Conservation (phyloP, 345 rosid genomes). For the Raphanus raphanistrum region DNA sequence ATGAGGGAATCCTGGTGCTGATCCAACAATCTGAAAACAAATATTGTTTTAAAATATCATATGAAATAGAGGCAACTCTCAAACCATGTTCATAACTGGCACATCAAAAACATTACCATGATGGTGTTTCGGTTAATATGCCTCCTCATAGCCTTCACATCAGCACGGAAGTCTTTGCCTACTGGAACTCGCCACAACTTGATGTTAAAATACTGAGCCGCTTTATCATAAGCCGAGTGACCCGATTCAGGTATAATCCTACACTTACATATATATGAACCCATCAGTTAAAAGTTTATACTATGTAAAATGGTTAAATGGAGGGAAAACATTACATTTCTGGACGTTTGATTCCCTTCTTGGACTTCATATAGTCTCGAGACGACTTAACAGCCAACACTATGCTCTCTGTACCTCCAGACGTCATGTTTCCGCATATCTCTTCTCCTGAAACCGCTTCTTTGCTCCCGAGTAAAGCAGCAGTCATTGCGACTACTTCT, state of each 20-base stretch:
- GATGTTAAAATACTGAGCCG: constrained; percentile 92
- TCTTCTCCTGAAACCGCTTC: constrained; percentile 75
- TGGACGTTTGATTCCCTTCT: constrained; percentile 74
- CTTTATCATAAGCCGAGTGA: constrained; percentile 97
- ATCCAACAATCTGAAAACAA: constrained; percentile 84
- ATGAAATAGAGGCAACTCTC: not conserved
- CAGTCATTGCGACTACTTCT: constrained; percentile 98
- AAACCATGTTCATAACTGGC: too few relatives aligned
- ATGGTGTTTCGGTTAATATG: constrained; percentile 76
- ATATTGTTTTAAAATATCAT: constrained; percentile 18
- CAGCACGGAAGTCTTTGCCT: constrained; percentile 75
- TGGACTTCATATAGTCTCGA: constrained; percentile 88
- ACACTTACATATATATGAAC: not conserved
- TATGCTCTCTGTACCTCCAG: constrained; percentile 98
- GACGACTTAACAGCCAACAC: constrained; percentile 89
- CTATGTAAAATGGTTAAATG: not conserved
- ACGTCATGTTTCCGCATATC: constrained; percentile 98
- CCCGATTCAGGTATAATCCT: constrained; percentile 80
- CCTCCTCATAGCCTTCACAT: constrained; percentile 67
- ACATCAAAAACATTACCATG: constrained; percentile 66
- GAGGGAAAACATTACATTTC: constrained; percentile 61
- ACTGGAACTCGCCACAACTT: constrained; percentile 93
- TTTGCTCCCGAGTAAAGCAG: constrained; percentile 71
- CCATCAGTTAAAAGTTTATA: constrained; percentile 9
- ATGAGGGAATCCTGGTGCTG: constrained; percentile 98